These are phyloP conservation scores for Strobilomyces dryophilus DNA, from an alignment of 768 basidiomycete genomes.

Conservation along the genomic window DNA sequence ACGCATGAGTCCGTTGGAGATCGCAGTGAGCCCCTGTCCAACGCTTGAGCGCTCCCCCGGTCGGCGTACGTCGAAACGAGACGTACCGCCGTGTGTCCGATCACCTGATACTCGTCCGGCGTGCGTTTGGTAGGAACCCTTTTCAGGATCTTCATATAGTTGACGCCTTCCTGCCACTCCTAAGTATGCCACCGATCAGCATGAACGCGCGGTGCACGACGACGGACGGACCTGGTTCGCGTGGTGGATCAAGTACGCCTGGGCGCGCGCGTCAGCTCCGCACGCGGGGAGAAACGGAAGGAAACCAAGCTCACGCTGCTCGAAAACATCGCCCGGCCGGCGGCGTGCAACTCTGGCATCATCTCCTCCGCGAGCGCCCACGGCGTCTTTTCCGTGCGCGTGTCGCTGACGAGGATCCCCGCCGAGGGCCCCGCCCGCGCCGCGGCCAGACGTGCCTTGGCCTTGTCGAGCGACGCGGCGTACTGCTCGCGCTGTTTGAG, in stretches of 20 bases:
- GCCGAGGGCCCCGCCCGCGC: not conserved
- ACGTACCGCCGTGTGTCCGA: not conserved
- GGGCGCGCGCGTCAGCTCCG: no score
- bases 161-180: not conserved
- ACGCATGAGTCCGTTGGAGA: not conserved
- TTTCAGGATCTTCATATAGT: not conserved
- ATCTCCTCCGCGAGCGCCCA: constrained; percentile 2
- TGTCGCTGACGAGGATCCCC: not conserved
- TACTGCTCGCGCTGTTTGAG: not conserved
- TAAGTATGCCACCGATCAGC: not conserved
- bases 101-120: not conserved
- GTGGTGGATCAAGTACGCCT: not conserved
- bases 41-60: not conserved
- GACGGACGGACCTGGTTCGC: not conserved
- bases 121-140: not conserved
- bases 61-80: not conserved
- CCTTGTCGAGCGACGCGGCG: not conserved
- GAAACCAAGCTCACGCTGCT: not conserved
- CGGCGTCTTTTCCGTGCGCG: not conserved
- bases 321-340: not conserved
- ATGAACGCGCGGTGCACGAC: not conserved
- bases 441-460: not conserved
- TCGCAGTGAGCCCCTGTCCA: not conserved
- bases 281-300: no score
- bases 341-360: not conserved